These are phyloP conservation scores for Solanum ossicruentum DNA, from an alignment of 257 asterid genomes.

Conservation along the genomic window DNA sequence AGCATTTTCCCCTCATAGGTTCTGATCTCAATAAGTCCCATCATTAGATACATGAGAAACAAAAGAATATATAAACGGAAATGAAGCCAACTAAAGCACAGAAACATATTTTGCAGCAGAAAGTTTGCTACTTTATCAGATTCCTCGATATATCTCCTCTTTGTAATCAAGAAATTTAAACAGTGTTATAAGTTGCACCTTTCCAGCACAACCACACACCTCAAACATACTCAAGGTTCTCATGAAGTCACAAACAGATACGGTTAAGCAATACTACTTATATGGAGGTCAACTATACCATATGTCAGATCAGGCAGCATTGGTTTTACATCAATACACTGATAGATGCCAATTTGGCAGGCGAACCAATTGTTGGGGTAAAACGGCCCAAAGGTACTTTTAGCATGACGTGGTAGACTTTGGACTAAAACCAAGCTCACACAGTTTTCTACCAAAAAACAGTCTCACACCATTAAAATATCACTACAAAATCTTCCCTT, in stretches of 20 bases:
- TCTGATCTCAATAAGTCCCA: not conserved
- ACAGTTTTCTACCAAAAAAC: not conserved
- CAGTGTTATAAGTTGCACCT: not conserved
- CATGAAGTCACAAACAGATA: not conserved
- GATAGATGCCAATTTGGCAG: not conserved
- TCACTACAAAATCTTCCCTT: not conserved
- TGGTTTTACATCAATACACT: not conserved
- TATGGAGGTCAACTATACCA: not conserved
- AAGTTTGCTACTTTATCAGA: not conserved
- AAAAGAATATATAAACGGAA: not conserved
- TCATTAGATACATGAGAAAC: not conserved
- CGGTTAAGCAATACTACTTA: not conserved
- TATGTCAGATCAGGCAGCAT: not conserved
- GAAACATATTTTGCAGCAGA: not conserved
- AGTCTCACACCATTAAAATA: not conserved
- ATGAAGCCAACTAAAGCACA: not conserved
- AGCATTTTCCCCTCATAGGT: not conserved
- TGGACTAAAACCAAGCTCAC: not conserved
- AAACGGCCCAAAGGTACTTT: not conserved
- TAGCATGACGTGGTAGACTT: not conserved
- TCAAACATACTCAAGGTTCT: not conserved
- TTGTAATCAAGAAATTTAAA: not conserved
- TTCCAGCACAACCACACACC: not conserved
- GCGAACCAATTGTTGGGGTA: not conserved
- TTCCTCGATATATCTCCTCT: not conserved